Conservation (phyloP, 306 rosid genomes). For the Cucurbita argyrosperma region DNA sequence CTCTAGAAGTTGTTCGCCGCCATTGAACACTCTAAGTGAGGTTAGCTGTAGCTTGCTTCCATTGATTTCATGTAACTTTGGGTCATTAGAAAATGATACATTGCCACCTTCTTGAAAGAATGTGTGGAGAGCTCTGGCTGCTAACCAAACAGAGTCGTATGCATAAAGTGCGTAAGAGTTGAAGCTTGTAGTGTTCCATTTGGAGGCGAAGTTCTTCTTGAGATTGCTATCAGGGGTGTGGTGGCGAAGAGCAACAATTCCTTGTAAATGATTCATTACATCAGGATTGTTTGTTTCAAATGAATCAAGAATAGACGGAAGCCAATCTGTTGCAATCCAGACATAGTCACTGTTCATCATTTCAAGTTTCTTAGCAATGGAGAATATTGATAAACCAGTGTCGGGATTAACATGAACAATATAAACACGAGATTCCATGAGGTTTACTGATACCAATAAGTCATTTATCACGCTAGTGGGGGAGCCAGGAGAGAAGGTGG, state of each 20-base stretch:
- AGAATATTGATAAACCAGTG: slow-evolving; percentile 45
- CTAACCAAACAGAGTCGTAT: slow-evolving; percentile 79
- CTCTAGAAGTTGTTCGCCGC: slow-evolving; percentile 41
- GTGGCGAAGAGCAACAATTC: slow-evolving; percentile 74
- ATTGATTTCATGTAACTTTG: slow-evolving; percentile 34
- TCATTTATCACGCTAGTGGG: slow-evolving; percentile 17
- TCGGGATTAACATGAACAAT: slow-evolving; percentile 88
- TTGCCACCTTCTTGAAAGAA: slow-evolving; percentile 51
- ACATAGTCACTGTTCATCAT: slow-evolving; percentile 57
- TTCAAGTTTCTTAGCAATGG: slow-evolving; percentile 40
- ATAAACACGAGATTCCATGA: slow-evolving; percentile 87
- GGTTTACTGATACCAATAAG: slow-evolving; percentile 45
- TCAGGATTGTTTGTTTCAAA: slow-evolving; percentile 17
- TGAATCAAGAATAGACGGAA: slow-evolving; percentile 64
- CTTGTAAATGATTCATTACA: slow-evolving; percentile 46
- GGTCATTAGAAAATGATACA: slow-evolving; percentile 58
- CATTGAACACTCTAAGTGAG: slow-evolving; percentile 51
- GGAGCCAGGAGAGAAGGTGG: slow-evolving; percentile 49
- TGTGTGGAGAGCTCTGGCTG: slow-evolving; percentile 58
- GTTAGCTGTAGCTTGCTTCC: slow-evolving; percentile 40
- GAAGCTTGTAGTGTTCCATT: slow-evolving; percentile 27
- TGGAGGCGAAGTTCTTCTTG: slow-evolving; percentile 31
- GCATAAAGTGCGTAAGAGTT: slow-evolving; percentile 81
- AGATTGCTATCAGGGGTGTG: slow-evolving; percentile 44
- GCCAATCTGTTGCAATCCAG: slow-evolving; percentile 94